Percentiles rank a stretch among this genome's conserved stretches.
These are phyloP conservation scores for Lepiota brunneoincarnata DNA, from an alignment of 768 basidiomycete genomes.

Conservation along the genomic window DNA sequence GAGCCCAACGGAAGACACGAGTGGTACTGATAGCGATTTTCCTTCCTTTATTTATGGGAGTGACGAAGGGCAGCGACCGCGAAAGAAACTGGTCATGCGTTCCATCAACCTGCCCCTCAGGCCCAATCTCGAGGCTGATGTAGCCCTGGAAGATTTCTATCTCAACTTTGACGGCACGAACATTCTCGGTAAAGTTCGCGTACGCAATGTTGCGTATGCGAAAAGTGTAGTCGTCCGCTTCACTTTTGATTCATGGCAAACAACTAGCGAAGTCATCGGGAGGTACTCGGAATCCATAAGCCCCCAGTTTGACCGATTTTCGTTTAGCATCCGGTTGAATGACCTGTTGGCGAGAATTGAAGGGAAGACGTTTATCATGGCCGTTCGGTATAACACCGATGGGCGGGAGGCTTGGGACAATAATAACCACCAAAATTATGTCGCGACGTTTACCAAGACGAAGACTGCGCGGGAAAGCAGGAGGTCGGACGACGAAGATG, in stretches of 20 bases:
- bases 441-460: conserved; percentile 57
- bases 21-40: conserved; percentile 77
- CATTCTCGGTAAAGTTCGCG: conserved; percentile 72
- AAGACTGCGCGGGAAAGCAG: conserved; percentile 22
- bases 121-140: conserved; percentile 36
- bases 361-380: conserved; percentile 80
- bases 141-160: conserved; percentile 53
- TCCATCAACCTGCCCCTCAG: conserved; percentile 64
- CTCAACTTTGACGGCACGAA: conserved; percentile 49
- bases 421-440: conserved; percentile 77
- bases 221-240: conserved; percentile 90
- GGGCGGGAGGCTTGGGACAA: conserved; percentile 93
- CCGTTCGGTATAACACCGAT: conserved; percentile 66
- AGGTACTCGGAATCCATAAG: conserved; percentile 54
- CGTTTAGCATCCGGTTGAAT: conserved; percentile 71
- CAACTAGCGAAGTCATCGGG: conserved; percentile 89
- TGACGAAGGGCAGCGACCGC: conserved; percentile 26
- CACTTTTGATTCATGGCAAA: conserved; percentile 95
- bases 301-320: conserved; percentile 66
- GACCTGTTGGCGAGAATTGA: conserved; percentile 77
- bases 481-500: conserved; percentile 33
- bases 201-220: conserved; percentile 83
- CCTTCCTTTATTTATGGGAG: conserved; percentile 63
- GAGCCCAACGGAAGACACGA: conserved; percentile 81
- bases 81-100: conserved; percentile 51